Evolutionary conservation across 2,329 filamentous ascomycete species (phyloP).

Genomic region (Colletotrichum trifolii): DNA sequence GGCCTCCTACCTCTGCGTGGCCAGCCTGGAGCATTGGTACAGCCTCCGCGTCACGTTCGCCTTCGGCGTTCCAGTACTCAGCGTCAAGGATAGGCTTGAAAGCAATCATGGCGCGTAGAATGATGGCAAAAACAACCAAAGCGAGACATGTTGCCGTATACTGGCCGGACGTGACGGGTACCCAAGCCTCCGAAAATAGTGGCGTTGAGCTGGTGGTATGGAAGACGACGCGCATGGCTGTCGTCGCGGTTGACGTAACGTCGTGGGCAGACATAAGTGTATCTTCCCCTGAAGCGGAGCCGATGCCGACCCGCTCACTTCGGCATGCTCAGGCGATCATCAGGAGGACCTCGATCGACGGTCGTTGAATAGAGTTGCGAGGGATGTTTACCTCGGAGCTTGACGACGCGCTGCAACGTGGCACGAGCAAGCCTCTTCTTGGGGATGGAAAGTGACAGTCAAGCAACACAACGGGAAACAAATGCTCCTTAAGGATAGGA

Average conservation of each 20-base stretch:
- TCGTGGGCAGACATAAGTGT: slow-evolving; percentile 2
- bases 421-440: too few relatives aligned
- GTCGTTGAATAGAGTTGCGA: too few relatives aligned
- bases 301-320: neutral
- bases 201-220: slow-evolving; percentile 20
- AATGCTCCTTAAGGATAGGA: too few relatives aligned
- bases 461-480: too few relatives aligned
- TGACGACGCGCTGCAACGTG: too few relatives aligned
- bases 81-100: slow-evolving; percentile 19
- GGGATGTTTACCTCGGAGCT: too few relatives aligned
- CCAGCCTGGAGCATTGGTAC: neutral
- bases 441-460: too few relatives aligned
- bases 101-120: slow-evolving; percentile 24
- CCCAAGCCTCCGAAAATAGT: slow-evolving; percentile 13
- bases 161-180: neutral
- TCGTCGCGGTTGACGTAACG: neutral
- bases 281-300: neutral
- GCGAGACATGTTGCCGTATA: slow-evolving; percentile 25
- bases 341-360: too few relatives aligned
- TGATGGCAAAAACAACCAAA: slow-evolving; percentile 6
- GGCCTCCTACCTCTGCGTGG: neutral
- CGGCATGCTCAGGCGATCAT: too few relatives aligned
- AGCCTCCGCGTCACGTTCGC: neutral
- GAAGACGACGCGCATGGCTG: slow-evolving; percentile 26
- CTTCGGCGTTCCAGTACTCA: neutral